These are phyloP conservation scores for Trichoderma semiorbis DNA, from an alignment of 2,329 filamentous ascomycete genomes.

Conservation along the genomic window DNA sequence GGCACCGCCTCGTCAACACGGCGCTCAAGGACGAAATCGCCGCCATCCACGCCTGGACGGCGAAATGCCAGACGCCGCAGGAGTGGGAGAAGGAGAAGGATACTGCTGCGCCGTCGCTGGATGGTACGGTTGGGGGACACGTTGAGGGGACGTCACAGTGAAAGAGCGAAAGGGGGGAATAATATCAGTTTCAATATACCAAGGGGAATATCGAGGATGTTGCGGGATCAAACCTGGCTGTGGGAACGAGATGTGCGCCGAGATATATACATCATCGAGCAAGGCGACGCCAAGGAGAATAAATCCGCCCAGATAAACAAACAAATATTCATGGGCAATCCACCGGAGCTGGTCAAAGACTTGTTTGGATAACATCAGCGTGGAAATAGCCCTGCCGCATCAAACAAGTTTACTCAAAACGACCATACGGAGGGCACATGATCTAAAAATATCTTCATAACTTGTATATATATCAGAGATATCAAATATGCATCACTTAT, in stretches of 20 bases:
- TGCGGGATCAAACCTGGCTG: background rate
- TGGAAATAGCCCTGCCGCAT: background rate
- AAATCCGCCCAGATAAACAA: background rate
- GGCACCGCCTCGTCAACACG: slow-evolving; percentile 81
- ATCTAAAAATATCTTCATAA: background rate
- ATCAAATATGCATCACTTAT: slow-evolving; percentile 13
- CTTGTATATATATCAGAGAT: slow-evolving; percentile 11
- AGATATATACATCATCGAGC: background rate
- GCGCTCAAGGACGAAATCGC: slow-evolving; percentile 84
- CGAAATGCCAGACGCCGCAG: slow-evolving; percentile 87
- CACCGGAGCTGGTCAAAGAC: background rate
- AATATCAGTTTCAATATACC: background rate
- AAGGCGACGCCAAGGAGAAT: background rate
- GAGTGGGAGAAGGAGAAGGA: slow-evolving; percentile 72
- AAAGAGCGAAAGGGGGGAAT: background rate
- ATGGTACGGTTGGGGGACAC: slow-evolving; percentile 43
- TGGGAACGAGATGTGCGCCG: background rate
- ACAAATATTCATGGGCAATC: background rate
- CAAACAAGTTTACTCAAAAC: background rate
- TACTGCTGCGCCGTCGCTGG: slow-evolving; percentile 37
- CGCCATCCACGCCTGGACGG: slow-evolving; percentile 90
- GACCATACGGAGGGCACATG: background rate
- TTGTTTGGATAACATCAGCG: background rate
- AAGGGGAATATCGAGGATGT: background rate
- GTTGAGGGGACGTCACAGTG: slow-evolving; percentile 34